Percentiles rank a stretch among this genome's conserved stretches.
Evolutionary conservation across 331 rosid species (phyloP).

Genomic region (Acacia pycnantha): DNA sequence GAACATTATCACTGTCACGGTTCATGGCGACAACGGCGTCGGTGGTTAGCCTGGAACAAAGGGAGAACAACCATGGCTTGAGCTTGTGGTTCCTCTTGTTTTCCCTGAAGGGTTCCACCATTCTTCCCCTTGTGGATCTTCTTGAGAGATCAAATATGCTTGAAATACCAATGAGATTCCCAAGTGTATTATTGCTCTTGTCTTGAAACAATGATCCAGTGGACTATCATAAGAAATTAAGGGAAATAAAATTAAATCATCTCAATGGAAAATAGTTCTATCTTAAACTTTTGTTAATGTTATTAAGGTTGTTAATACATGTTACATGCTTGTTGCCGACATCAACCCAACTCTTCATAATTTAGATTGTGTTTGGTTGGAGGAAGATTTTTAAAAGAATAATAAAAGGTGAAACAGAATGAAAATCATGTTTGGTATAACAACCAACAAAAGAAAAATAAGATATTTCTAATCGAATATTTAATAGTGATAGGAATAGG

Average conservation of each 20-base stretch:
- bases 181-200: slow-evolving; percentile 74
- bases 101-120: slow-evolving; percentile 38
- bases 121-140: slow-evolving; percentile 54
- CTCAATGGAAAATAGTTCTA: background rate
- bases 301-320: background rate
- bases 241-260: background rate
- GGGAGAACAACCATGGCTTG: slow-evolving; percentile 70
- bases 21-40: slow-evolving; percentile 40
- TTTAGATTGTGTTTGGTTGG: background rate
- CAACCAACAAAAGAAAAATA: background rate
- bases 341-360: background rate
- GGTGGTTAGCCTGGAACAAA: slow-evolving; percentile 62
- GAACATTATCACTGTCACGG: slow-evolving; percentile 26
- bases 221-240: slow-evolving; percentile 46
- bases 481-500: background rate
- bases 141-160: slow-evolving; percentile 51
- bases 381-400: background rate
- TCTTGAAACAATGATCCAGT: slow-evolving; percentile 61
- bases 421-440: background rate
- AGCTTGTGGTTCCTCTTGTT: slow-evolving; percentile 40
- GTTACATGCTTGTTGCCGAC: background rate
- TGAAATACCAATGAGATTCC: slow-evolving; percentile 65
- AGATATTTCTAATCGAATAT: background rate
- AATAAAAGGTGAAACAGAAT: background rate
- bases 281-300: background rate